phyloP scores from a whole-genome alignment of 352 stramenopile genomes.

The Phytophthora boehmeriae region DNA sequence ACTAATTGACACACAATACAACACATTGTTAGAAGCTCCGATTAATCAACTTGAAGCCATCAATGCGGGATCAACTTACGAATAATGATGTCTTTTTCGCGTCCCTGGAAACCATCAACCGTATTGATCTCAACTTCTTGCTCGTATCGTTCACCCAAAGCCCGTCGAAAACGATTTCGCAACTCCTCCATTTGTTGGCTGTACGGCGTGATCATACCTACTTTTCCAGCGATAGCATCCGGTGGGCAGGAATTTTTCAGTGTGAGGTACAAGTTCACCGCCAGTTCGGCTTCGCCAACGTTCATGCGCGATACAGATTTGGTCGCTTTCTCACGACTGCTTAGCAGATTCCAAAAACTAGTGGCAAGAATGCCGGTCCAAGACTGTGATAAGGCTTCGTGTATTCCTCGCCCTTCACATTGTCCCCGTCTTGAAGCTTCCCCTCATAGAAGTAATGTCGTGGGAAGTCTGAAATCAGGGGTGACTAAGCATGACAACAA shows the following conservation, averaged over 20 bases:
- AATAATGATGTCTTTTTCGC: constrained; percentile 93
- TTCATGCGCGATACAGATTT: constrained; percentile 87
- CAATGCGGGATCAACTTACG: constrained; percentile 46
- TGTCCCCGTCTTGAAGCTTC: constrained; percentile 85
- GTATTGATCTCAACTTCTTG: constrained; percentile 93
- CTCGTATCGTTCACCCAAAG: constrained; percentile 72
- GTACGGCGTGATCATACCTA: constrained; percentile 91
- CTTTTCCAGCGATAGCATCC: constrained; percentile 75
- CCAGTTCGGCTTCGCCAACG: constrained; percentile 78
- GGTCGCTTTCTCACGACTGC: constrained; percentile 69
- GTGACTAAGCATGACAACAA: constrained; percentile 48
- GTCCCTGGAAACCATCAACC: constrained; percentile 92
- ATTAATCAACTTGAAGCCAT: neutral
- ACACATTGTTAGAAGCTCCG: constrained; percentile 17
- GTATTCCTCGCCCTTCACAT: constrained; percentile 70
- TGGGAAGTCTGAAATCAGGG: constrained; percentile 86
- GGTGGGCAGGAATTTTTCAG: constrained; percentile 85
- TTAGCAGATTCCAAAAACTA: constrained; percentile 88
- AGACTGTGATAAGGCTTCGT: constrained; percentile 82
- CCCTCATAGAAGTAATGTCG: constrained; percentile 87
- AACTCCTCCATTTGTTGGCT: constrained; percentile 92
- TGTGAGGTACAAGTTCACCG: constrained; percentile 88
- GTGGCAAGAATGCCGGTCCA: constrained; percentile 69
- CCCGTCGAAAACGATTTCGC: constrained; percentile 53
- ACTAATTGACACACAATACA: constrained; percentile 45